phyloP scores from a whole-genome alignment of 805 yeast genomes.

The Suhomyces pyralidae region DNA sequence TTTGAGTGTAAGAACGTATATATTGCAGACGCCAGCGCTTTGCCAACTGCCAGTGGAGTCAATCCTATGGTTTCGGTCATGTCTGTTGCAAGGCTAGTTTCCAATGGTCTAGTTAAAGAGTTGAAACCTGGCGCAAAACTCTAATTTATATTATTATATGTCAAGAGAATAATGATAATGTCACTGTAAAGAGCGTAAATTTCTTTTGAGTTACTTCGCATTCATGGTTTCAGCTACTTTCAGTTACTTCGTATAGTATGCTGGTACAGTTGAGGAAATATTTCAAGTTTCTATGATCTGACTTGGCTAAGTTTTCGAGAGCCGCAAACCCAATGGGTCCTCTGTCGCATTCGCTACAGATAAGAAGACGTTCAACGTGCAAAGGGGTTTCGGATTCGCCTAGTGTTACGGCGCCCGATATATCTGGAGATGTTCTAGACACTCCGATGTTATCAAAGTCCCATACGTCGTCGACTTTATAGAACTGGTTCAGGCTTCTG shows the following conservation, averaged over 20 bases:
- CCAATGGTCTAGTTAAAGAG: conserved; percentile 16
- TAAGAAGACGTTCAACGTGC: conserved; percentile 50
- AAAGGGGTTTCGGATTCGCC: conserved; percentile 17
- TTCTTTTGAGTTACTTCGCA: no score
- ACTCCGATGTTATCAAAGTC: conserved; percentile 79
- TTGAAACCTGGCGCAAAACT: conserved; percentile 9
- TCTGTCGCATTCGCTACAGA: conserved; percentile 74
- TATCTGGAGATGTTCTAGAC: conserved; percentile 41
- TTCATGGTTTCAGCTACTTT: neutral
- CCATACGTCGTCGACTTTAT: conserved; percentile 61
- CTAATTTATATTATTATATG: neutral
- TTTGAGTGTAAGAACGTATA: conserved; percentile 23
- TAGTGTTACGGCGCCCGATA: conserved; percentile 8
- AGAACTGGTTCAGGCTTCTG: conserved; percentile 25
- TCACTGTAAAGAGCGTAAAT: no score
- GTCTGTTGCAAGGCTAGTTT: conserved; percentile 21
- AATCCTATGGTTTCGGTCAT: conserved; percentile 25
- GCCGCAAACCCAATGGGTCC: conserved; percentile 77
- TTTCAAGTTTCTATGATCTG: conserved; percentile 36
- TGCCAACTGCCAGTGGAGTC: conserved; percentile 28
- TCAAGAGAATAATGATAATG: no score
- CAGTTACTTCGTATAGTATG: conserved; percentile 34
- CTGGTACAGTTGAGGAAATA: conserved; percentile 48
- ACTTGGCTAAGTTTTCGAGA: conserved; percentile 22
- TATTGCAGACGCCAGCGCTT: conserved; percentile 24